Base-by-base conservation (phyloP, 2,329 filamentous ascomycete genomes). In the Nemania sp. region DNA sequence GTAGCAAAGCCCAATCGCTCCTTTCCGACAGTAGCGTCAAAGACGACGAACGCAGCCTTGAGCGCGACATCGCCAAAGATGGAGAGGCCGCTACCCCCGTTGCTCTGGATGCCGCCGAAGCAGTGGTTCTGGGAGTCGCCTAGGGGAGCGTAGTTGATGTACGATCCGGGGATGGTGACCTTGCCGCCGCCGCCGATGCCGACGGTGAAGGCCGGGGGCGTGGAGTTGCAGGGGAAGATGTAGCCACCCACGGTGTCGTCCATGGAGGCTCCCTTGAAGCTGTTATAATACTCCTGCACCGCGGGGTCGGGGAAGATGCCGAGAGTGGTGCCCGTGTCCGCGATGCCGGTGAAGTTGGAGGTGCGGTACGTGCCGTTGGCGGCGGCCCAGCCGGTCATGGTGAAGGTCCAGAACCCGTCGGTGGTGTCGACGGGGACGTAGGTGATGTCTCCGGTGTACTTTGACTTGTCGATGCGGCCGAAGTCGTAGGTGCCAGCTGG, bases 51-150 rank as follows among this genome's bases (percentile, higher is more conserved):
- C 74, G 88, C 86, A 70, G 84, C 84, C 85, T 91, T 91, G 65
- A 92, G 83, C 81, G 90, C 89, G 71, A 90, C 82, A 72, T 91
- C 89, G 29, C 89, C 89, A 65, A 89, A 87, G 78, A 92, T 90
- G 73, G 82, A 85, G 75, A 89, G 81, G 32, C 74, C 75, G 22
- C 77, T 73, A 26, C 60, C 71, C 10, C 62, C 56, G 59, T 73
- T 72, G 29, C 72, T 79, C 83, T 92, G 90, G 59, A 92, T 85
- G 54, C 90, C 90, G 65, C 90, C 90, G 73, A 84, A 91, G 83
- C 90, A 92, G 32, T 32, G 8, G 8, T 32, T 32, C 29, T 61
- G 82, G 5, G 74, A 77, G 6, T 74, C 79, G 70, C 81, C 79
- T 24, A 73, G 79, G 18, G 80, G 76, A 0, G 84, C 79, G 75